Base-by-base conservation (phyloP, 768 basidiomycete genomes). In the Pisolithus sp. region DNA sequence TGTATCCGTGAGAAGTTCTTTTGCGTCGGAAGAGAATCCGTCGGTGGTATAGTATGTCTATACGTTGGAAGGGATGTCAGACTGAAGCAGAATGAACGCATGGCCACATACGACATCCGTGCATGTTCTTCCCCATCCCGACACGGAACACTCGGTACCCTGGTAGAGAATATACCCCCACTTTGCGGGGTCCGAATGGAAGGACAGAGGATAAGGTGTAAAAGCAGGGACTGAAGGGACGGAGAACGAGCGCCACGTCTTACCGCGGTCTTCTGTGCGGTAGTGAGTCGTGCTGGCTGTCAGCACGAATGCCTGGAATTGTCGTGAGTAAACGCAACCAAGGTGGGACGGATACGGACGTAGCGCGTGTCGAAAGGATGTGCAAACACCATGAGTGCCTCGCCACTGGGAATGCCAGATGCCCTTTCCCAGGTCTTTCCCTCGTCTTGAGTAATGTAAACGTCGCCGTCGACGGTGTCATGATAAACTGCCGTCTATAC, bases 41-140 rank as follows among this genome's bases (percentile, higher is more conserved):
- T 93, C 82, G 56, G 76, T 84, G 17, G 95, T 96, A 70, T 91
- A 91, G 64, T 80, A 97, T 2, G 94, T 93, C 86, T 97, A 58
- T 36, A 52, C 0, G 6, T 40, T 6, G 28, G 37, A 43, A 39
- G 44, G 36, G 5, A 45, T 7, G 43, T 45, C 6, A 59, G 52
- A 40, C 51, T 52, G 30, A 44, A 51, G 54, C 17, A 20, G 13
- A 9, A 20, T n/a, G 3, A 52, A 26, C 7, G 46, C 30, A 49
- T 49, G 31, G 15, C 4, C 31, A 51, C 48, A 48, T 54, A 84
- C 91, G 75, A 88, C 82, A 61, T 92, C 90, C 52, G 79, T 77
- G 62, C 92, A 95, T 1, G 71, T 58, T 1, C 71, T 58, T 4
- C 68, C 73, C 84, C 79, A 86, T 1, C 76, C 80, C 44, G 59